Percentiles rank a stretch among this genome's conserved stretches.
Conservation (phyloP, 2,329 filamentous ascomycete genomes). For the Dryadomyces quercivorus region DNA sequence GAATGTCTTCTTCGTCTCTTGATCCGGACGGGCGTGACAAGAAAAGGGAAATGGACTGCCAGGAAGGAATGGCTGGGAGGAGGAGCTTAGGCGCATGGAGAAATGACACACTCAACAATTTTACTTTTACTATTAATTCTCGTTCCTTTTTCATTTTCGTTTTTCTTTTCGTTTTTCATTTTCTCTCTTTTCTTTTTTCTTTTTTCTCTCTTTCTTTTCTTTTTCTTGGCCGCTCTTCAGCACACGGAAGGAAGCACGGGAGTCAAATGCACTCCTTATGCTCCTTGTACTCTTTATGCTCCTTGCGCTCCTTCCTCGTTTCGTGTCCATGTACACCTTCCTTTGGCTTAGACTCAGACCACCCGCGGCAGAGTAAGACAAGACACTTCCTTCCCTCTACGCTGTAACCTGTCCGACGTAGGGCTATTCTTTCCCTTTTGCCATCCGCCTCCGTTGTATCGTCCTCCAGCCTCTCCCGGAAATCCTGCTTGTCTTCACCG, state of each 20-base stretch:
- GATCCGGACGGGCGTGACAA: not conserved
- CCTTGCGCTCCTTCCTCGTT: too few species aligned
- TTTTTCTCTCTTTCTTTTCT: not conserved
- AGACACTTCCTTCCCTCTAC: too few species aligned
- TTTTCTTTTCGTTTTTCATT: not conserved
- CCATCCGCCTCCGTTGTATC: not conserved
- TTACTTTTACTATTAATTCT: too few species aligned
- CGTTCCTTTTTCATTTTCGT: not conserved
- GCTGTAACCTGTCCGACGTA: too few species aligned
- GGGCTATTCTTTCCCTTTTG: too few species aligned
- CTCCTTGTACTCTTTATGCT: too few species aligned
- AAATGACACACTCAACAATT: not conserved
- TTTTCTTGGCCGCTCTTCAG: not conserved
- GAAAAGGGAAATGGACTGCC: not conserved
- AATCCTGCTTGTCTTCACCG: not conserved
- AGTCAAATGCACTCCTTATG: too few species aligned
- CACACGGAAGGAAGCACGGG: too few species aligned
- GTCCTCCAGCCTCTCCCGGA: too few species aligned
- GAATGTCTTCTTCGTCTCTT: not conserved
- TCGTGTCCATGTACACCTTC: too few species aligned
- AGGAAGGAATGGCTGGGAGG: not conserved
- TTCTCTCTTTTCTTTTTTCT: not conserved
- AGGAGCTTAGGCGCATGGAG: not conserved
- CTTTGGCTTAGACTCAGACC: too few species aligned
- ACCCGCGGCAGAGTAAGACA: too few species aligned